A percentile compares a stretch with the other conserved stretches of the same genome.
These are phyloP conservation scores for Cubamyces sp. DNA, from an alignment of 768 basidiomycete genomes.

Conservation along the genomic window DNA sequence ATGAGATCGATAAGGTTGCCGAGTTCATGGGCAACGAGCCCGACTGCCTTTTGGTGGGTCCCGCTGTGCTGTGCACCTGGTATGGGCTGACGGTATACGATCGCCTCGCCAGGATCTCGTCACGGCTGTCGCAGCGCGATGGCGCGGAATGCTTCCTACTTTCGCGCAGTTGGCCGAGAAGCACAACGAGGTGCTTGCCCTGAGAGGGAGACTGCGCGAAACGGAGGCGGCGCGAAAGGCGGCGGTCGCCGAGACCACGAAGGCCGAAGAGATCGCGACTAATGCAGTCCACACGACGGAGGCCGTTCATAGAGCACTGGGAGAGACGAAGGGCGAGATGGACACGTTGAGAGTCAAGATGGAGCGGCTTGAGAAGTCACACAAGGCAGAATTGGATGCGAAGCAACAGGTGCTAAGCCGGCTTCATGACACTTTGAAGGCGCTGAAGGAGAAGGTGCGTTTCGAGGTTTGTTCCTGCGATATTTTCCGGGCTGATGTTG, in stretches of 20 bases:
- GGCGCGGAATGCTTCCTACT: slow-evolving; percentile 12
- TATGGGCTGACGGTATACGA: not conserved
- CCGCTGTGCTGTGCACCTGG: no score
- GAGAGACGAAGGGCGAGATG: not conserved
- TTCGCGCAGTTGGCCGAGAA: not conserved
- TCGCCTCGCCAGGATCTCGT: not conserved
- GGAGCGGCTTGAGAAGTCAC: not conserved
- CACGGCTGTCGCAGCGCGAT: slow-evolving; percentile 10
- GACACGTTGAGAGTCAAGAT: not conserved
- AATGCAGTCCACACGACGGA: slow-evolving; percentile 4
- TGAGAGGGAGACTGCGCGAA: not conserved
- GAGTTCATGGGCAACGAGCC: slow-evolving; percentile 3
- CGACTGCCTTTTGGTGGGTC: slow-evolving; percentile 11
- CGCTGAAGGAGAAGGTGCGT: slow-evolving; percentile 7
- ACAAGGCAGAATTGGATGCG: not conserved
- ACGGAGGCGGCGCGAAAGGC: not conserved
- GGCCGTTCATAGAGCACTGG: not conserved
- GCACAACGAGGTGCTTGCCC: not conserved
- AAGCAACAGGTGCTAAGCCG: slow-evolving; percentile 1
- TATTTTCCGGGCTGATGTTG: no score
- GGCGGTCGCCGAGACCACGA: not conserved
- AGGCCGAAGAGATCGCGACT: slow-evolving; percentile 7
- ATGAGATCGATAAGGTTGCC: slow-evolving; percentile 14
- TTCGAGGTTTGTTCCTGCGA: no score
- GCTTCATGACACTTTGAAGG: slow-evolving; percentile 1